phyloP scores from a whole-genome alignment of 2,329 filamentous ascomycete genomes.

The Ophiosphaerella narmari region DNA sequence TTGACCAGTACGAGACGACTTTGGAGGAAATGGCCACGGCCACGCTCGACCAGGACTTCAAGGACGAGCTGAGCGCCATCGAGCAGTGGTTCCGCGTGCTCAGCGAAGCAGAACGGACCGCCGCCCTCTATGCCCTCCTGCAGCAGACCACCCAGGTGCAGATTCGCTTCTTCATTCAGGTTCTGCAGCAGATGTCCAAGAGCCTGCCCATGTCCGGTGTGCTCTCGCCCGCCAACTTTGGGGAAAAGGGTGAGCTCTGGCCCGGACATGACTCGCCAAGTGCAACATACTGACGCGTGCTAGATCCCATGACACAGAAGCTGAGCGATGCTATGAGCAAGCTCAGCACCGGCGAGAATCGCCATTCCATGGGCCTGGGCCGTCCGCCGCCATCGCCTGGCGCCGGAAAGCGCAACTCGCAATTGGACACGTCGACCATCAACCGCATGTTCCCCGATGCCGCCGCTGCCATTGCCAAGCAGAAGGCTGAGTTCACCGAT shows the following conservation, averaged over 20 bases:
- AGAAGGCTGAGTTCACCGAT: slow-evolving; percentile 96
- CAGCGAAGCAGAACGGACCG: slow-evolving; percentile 94
- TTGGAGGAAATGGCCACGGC: slow-evolving; percentile 98
- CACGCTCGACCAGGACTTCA: slow-evolving; percentile 99
- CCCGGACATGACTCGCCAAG: neutral
- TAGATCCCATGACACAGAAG: slow-evolving; percentile 96
- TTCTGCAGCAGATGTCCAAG: slow-evolving; percentile 98
- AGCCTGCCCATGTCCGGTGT: slow-evolving; percentile 97
- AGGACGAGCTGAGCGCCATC: slow-evolving; percentile 97
- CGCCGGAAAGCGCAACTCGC: slow-evolving; percentile 83
- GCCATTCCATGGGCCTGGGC: slow-evolving; percentile 75
- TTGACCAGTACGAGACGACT: slow-evolving; percentile 98
- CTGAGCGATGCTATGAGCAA: slow-evolving; percentile 97
- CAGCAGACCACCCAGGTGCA: slow-evolving; percentile 99
- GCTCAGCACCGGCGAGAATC: slow-evolving; percentile 81
- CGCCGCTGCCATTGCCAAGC: slow-evolving; percentile 95
- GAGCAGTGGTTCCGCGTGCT: slow-evolving; percentile 99
- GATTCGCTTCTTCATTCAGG: slow-evolving; percentile 98
- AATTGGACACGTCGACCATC: slow-evolving; percentile 89
- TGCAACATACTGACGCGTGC: slow-evolving; percentile 22
- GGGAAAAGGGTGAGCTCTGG: slow-evolving; percentile 75
- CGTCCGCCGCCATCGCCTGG: slow-evolving; percentile 75
- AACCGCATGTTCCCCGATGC: slow-evolving; percentile 99
- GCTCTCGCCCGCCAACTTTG: slow-evolving; percentile 89
- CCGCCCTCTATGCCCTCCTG: slow-evolving; percentile 89